Percentiles rank a stretch among this genome's conserved stretches.
These are phyloP conservation scores for Silene noctiflora DNA, from an alignment of 179 eudicot species.

Conservation along the genomic window DNA sequence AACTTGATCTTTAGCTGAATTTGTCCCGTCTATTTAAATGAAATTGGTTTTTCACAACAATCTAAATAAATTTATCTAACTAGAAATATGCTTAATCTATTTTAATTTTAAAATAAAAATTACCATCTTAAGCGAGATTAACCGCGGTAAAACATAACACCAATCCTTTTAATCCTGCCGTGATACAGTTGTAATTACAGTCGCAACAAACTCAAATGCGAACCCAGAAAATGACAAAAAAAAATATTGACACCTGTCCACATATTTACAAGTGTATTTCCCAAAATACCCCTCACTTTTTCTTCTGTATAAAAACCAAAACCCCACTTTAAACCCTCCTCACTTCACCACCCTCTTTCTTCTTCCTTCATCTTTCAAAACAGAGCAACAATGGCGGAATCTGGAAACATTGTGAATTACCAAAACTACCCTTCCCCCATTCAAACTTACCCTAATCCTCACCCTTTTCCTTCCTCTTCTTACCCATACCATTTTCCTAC, in stretches of 20 bases:
- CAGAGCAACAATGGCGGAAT: constrained; percentile 7
- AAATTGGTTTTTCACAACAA: too few species aligned
- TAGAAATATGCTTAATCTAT: too few species aligned
- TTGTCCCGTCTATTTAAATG: too few species aligned
- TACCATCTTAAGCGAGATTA: too few species aligned
- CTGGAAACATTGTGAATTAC: not conserved
- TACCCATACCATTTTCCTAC: not conserved
- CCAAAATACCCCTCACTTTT: not conserved
- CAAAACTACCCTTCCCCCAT: constrained; percentile 5
- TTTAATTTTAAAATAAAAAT: too few species aligned
- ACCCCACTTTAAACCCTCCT: not conserved
- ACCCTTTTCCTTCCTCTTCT: not conserved
- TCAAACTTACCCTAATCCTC: not conserved
- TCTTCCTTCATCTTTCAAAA: not conserved
- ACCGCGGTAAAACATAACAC: too few species aligned
- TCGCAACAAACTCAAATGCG: not conserved
- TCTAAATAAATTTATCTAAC: too few species aligned
- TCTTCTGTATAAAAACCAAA: not conserved
- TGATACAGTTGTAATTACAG: not conserved
- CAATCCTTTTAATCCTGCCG: too few species aligned
- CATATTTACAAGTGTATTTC: not conserved
- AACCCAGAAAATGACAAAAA: not conserved
- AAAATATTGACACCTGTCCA: not conserved
- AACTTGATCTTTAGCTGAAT: too few species aligned
- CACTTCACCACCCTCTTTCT: not conserved